Evolutionary conservation across 108 stramenopile genomes (phyloP).

Genomic region (Conticribra guillardii): DNA sequence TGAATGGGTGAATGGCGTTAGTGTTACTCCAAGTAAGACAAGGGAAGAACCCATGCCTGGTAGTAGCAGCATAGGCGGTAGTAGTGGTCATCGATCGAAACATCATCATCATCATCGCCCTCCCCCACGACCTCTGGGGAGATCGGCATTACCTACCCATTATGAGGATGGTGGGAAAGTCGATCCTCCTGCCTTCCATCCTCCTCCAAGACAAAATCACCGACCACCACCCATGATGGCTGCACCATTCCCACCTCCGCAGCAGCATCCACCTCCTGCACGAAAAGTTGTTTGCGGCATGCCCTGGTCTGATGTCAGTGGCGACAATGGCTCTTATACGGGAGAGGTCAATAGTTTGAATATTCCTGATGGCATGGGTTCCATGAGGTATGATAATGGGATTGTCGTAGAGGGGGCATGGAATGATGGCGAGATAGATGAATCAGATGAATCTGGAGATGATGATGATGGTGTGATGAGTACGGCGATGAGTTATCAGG

Average conservation of each 20-base stretch:
- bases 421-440: constrained; percentile 38
- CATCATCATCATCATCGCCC: constrained; percentile 7
- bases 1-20: constrained; percentile 37
- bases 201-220: constrained; percentile 6
- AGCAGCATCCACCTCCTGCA: constrained; percentile 7
- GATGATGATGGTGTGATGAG: not conserved
- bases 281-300: constrained; percentile 37
- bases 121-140: not conserved
- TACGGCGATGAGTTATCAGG: not conserved
- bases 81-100: constrained; percentile 4
- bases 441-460: constrained; percentile 9
- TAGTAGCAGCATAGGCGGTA: not conserved
- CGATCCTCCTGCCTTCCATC: constrained; percentile 4
- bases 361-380: constrained; percentile 41
- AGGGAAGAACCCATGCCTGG: constrained; percentile 11
- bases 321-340: constrained; percentile 24
- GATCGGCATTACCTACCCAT: constrained; percentile 2
- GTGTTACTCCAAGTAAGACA: not conserved
- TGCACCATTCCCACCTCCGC: not conserved
- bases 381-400: constrained; percentile 36
- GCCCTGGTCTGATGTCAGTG: constrained; percentile 27
- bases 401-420: constrained; percentile 33
- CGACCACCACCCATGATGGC: not conserved
- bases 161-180: constrained; percentile 19
- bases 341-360: constrained; percentile 38